These are phyloP conservation scores for Antitrichia curtipendula DNA, from an alignment of 225 moss, liverwort and hornwort genomes.

Conservation along the genomic window DNA sequence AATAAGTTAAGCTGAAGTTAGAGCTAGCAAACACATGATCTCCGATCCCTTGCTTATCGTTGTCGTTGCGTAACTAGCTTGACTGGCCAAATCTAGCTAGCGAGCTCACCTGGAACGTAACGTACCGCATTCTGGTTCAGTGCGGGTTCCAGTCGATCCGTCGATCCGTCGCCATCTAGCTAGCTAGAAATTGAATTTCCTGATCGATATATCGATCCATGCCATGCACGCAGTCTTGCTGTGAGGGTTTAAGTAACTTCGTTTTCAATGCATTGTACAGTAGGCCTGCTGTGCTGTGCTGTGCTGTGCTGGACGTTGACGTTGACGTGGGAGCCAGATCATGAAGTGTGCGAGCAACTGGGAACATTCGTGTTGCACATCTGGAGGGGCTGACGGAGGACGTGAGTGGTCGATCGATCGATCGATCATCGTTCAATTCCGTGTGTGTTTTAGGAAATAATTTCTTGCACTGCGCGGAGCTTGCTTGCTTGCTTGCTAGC, in stretches of 20 bases:
- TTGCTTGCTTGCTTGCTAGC: neutral
- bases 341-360: neutral
- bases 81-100: neutral
- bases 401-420: neutral
- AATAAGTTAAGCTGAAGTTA: neutral
- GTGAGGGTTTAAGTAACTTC: too few species aligned
- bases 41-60: neutral
- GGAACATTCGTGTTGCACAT: neutral
- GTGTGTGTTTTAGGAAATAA: neutral
- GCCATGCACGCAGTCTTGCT: neutral
- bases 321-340: neutral
- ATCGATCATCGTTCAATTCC: neutral
- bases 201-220: neutral
- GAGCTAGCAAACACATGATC: neutral
- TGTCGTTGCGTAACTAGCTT: neutral
- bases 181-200: too few species aligned
- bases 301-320: neutral
- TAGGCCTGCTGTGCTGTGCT: neutral
- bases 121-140: neutral
- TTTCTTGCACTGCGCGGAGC: neutral
- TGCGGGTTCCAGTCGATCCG: neutral
- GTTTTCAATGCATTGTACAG: neutral
- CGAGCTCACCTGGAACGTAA: neutral
- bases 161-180: neutral
- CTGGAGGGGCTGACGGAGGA: neutral